These are phyloP conservation scores for Paracamarosporium sp. DNA, from an alignment of 2,329 filamentous ascomycete genomes.

Conservation along the genomic window DNA sequence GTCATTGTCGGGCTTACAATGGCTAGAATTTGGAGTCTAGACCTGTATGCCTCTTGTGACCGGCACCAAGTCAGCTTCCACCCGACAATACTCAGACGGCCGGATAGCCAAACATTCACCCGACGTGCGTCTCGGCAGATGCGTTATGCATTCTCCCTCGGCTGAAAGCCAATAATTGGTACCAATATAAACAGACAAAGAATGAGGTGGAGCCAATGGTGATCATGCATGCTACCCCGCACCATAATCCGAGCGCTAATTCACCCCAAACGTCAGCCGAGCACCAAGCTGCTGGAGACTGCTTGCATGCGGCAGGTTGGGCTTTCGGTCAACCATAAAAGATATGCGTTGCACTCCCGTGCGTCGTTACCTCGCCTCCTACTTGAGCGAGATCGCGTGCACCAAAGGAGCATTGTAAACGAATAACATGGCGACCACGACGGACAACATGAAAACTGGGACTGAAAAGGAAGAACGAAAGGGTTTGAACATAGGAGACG, in stretches of 20 bases:
- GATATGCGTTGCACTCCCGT: background rate
- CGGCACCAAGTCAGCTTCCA: background rate
- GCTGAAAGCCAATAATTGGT: background rate
- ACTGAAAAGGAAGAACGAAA: constrained; percentile 17
- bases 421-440: constrained; percentile 8
- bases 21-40: too few relatives aligned
- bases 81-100: background rate
- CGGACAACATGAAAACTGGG: constrained; percentile 22
- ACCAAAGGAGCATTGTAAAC: background rate
- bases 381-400: background rate
- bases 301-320: background rate
- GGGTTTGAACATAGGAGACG: constrained; percentile 34
- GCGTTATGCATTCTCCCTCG: background rate
- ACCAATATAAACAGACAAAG: background rate
- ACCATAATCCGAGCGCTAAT: background rate
- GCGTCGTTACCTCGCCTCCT: background rate
- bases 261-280: background rate
- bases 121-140: constrained; percentile 5
- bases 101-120: background rate
- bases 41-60: too few relatives aligned
- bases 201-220: constrained; percentile 2
- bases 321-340: background rate
- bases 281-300: background rate
- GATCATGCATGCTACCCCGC: constrained; percentile 4
- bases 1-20: too few relatives aligned